A percentile compares a stretch with the other conserved stretches of the same genome.
These are phyloP conservation scores for Dioscorea dumetorum DNA, from an alignment of 106 monocot genomes.

Conservation along the genomic window DNA sequence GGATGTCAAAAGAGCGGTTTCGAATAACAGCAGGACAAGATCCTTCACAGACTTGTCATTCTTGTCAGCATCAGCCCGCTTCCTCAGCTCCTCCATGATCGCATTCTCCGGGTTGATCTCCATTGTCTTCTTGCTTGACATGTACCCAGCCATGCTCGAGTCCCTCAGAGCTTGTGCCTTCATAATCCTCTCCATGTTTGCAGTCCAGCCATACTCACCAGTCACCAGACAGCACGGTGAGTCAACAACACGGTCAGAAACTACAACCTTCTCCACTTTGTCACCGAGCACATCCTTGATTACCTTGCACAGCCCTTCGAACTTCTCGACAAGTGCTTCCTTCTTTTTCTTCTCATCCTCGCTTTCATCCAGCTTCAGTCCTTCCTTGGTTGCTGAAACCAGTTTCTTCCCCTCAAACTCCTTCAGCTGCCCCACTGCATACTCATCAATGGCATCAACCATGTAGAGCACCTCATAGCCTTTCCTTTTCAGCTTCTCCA, in stretches of 20 bases:
- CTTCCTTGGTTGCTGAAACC: conserved; percentile 70
- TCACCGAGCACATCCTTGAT: conserved; percentile 11
- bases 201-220: conserved; percentile 74
- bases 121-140: conserved; percentile 87
- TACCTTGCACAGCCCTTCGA: conserved; percentile 11
- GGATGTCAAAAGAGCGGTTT: conserved; percentile 60
- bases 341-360: conserved; percentile 31
- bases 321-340: not conserved
- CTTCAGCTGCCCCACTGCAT: conserved; percentile 59
- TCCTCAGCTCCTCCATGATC: conserved; percentile 75
- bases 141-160: conserved; percentile 24
- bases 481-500: conserved; percentile 13
- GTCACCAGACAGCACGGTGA: conserved; percentile 77
- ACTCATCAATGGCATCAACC: conserved; percentile 82
- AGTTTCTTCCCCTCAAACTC: conserved; percentile 81
- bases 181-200: conserved; percentile 90
- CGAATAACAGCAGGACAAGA: conserved; percentile 59
- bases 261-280: conserved; percentile 58
- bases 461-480: conserved; percentile 74
- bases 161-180: conserved; percentile 21
- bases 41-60: conserved; percentile 80
- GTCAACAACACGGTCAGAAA: conserved; percentile 66
- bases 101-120: conserved; percentile 80
- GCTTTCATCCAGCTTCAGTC: conserved; percentile 58
- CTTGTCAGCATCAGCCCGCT: conserved; percentile 73